phyloP scores from a whole-genome alignment of 768 basidiomycete species.

The Lyophyllum shimeji region DNA sequence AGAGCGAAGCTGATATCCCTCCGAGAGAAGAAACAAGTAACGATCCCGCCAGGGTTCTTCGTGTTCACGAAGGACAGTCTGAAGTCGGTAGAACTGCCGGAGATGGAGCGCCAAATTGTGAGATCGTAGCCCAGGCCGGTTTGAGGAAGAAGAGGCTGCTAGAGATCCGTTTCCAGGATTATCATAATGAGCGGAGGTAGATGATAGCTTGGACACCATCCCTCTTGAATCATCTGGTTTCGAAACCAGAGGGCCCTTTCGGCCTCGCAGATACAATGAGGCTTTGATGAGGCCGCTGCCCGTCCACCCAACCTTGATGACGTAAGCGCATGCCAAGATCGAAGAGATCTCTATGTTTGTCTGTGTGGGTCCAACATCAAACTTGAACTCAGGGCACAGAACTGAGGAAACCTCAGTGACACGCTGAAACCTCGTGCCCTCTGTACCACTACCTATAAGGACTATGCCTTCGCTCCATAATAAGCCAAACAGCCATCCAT shows the following conservation, averaged over 20 bases:
- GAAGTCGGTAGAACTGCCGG: background rate
- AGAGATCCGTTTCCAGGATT: background rate
- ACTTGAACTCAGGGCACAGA: too few relatives aligned
- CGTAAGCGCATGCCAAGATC: too few relatives aligned
- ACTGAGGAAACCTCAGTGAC: too few relatives aligned
- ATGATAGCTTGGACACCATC: background rate
- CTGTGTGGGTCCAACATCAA: too few relatives aligned
- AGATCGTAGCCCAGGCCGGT: background rate
- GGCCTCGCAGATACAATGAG: background rate
- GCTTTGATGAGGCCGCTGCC: too few relatives aligned
- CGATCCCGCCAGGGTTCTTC: conserved; percentile 25
- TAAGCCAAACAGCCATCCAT: too few relatives aligned
- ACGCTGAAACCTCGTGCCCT: background rate
- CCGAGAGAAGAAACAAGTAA: conserved; percentile 20
- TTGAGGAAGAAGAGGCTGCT: background rate
- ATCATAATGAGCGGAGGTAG: background rate
- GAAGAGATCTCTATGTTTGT: too few relatives aligned
- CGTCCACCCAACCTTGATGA: too few relatives aligned
- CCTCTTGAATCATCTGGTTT: background rate
- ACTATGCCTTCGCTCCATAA: background rate
- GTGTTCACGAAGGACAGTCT: background rate
- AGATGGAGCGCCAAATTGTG: background rate
- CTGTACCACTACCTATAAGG: background rate
- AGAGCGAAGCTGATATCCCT: conserved; percentile 26
- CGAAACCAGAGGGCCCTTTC: too few relatives aligned